Percentiles rank a stretch among this genome's conserved stretches.
These are phyloP conservation scores for Salvia miltiorrhiza DNA, from an alignment of 257 asterid species.

Conservation along the genomic window DNA sequence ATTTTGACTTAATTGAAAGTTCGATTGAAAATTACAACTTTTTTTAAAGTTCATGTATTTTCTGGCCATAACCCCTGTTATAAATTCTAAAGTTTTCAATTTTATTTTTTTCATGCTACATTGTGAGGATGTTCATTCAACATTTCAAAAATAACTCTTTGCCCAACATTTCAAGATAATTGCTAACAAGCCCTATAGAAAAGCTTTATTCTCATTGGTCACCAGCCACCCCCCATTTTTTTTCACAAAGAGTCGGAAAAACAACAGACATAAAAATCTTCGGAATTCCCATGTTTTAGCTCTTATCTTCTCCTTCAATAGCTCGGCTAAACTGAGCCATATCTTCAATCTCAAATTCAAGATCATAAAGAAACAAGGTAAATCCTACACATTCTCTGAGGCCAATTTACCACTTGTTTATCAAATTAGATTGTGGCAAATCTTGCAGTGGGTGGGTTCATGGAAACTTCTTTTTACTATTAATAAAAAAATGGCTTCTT, in stretches of 20 bases:
- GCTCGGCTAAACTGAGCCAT: background rate
- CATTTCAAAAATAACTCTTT: background rate
- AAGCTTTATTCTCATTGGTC: background rate
- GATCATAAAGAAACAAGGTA: constrained; percentile 5
- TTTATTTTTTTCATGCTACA: no score
- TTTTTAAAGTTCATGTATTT: no score
- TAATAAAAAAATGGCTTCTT: constrained; percentile 55
- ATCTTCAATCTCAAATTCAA: constrained; percentile 21
- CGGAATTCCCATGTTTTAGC: constrained; percentile 13
- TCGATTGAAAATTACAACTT: no score
- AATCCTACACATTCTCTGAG: constrained; percentile 12
- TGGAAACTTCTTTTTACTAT: constrained; percentile 29
- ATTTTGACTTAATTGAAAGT: no score
- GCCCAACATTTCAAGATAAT: background rate
- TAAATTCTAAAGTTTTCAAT: no score
- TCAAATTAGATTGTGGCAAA: constrained; percentile 16
- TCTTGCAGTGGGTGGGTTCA: constrained; percentile 26
- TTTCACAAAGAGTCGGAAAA: background rate
- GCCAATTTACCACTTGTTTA: background rate
- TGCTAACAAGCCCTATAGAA: background rate
- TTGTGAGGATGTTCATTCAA: no score
- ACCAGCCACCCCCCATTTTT: background rate
- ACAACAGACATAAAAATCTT: constrained; percentile 17
- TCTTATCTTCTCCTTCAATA: constrained; percentile 25
- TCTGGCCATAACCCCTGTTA: no score